Conservation (phyloP, 179 eudicot genomes). For the Silene vulgaris region DNA sequence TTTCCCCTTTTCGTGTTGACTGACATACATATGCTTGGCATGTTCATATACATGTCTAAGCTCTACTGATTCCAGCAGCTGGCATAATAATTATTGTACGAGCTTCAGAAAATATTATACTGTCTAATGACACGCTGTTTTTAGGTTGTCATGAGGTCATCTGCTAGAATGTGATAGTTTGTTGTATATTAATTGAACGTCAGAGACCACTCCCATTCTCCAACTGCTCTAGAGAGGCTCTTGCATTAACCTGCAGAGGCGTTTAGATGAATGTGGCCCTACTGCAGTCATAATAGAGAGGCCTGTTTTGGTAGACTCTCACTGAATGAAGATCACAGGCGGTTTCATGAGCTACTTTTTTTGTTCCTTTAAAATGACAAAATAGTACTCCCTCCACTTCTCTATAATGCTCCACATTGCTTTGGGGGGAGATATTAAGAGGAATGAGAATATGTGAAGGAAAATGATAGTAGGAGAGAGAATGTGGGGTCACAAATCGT, state of each 20-base stretch:
- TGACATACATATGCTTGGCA: not conserved
- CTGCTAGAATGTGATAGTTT: not conserved
- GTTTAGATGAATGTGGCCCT: constrained; percentile 1
- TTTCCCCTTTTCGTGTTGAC: not conserved
- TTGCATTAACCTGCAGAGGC: not conserved
- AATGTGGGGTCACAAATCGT: too few species aligned
- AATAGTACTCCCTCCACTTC: too few species aligned
- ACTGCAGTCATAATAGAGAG: not conserved
- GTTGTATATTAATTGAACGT: not conserved
- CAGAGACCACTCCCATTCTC: not conserved
- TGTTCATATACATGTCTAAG: not conserved
- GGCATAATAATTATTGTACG: not conserved
- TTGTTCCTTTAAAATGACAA: too few species aligned
- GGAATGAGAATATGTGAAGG: too few species aligned
- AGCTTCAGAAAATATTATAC: not conserved
- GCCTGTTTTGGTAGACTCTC: constrained; percentile 1
- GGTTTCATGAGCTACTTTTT: constrained; percentile 1
- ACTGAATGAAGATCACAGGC: too few species aligned
- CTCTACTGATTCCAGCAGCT: not conserved
- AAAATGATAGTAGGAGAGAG: too few species aligned
- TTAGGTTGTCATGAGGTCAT: not conserved
- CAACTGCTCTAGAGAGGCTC: not conserved
- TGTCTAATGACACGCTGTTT: not conserved
- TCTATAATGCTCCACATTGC: too few species aligned
- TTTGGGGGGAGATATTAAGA: too few species aligned